A percentile compares a stretch with the other conserved stretches of the same genome.
These are phyloP conservation scores for Podila horticola DNA, from an alignment of 192 early-diverging fungal genomes.

Conservation along the genomic window DNA sequence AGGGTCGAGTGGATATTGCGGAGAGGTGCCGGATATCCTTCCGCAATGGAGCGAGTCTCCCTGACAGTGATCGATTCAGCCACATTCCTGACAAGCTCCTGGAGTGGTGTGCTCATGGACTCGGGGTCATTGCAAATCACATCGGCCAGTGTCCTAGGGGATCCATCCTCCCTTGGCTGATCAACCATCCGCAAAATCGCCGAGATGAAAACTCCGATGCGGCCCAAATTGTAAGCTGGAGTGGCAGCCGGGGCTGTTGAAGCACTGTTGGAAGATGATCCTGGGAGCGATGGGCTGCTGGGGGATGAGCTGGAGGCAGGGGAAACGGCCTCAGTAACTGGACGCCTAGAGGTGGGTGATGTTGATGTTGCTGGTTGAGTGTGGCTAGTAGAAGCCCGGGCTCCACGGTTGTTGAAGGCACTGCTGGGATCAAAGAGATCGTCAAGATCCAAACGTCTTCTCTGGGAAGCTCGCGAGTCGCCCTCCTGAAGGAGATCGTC, in stretches of 20 bases:
- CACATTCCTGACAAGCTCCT: slow-evolving; percentile 43
- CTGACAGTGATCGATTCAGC: slow-evolving; percentile 42
- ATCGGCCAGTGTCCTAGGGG: slow-evolving; percentile 38
- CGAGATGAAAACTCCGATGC: slow-evolving; percentile 48
- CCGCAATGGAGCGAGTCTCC: slow-evolving; percentile 43
- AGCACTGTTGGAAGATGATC: background rate
- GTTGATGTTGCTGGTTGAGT: background rate
- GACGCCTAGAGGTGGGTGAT: background rate
- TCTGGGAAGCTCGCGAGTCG: background rate
- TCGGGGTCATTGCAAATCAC: slow-evolving; percentile 51
- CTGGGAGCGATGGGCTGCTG: slow-evolving; percentile 33
- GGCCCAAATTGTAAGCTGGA: slow-evolving; percentile 48
- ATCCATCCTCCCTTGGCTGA: slow-evolving; percentile 53
- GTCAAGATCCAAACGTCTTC: background rate
- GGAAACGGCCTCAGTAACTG: slow-evolving; percentile 3
- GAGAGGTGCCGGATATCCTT: slow-evolving; percentile 39
- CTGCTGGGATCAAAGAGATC: background rate
- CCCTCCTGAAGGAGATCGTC: background rate
- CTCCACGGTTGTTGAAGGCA: background rate
- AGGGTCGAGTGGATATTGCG: slow-evolving; percentile 46
- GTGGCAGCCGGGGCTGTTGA: slow-evolving; percentile 9
- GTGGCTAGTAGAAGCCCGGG: background rate
- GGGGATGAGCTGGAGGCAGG: slow-evolving; percentile 38
- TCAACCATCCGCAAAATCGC: slow-evolving; percentile 51
- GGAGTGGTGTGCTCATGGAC: slow-evolving; percentile 19